Base-by-base conservation (phyloP, 2,329 filamentous ascomycete species). In the Colletotrichum siamense region DNA sequence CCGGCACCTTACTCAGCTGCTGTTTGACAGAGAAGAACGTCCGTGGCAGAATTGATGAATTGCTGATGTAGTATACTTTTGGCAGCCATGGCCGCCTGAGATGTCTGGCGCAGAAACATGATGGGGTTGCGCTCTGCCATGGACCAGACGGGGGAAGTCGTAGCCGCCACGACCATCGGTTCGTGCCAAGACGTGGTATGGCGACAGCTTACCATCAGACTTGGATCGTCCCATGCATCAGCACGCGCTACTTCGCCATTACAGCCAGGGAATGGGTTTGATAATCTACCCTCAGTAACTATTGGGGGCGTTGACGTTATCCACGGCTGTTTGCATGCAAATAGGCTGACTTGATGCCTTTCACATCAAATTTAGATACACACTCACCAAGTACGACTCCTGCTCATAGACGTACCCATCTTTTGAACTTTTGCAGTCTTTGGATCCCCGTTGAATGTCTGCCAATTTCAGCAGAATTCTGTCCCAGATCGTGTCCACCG, bases 111-210 rank as follows among this genome's bases (percentile, higher is more conserved):
- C 1, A 0, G 44, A 22, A 49, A 49, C 44, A 49, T 0, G 0
- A 49, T 49, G 18, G 44, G 44, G 44, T 49, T 49, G n/a, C n/a
- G 10, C 13, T 49, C n/a, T 2, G 63, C 22, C 3, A 49, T 5
- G 13, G 28, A 10, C 36, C 28, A 15, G 49, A 57, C 22, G 15
- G 18, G 28, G n/a, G 28, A 7, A 28, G 44, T 55, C 32, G 22
- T 5, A 49, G 16, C 64, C 55, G 69, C 62, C 39, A 69, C 69
- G 73, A 68, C 69, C 73, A 75, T 67, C 69, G 16, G 62, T 72
- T 75, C 73, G 32, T 68, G 69, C 69, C 63, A 75, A 71, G 61
- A 18, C 44, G 44, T 49, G 44, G 44, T 49, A 49, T 22, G 44
- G 34, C 34, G 9, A 22, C 16, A 57, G 24, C 28, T 6, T 34